Evolutionary conservation across 2,329 filamentous ascomycete genomes (phyloP), one percentile per base, ranked within the genome.

Genomic region (Chaetomium olivaceum): DNA sequence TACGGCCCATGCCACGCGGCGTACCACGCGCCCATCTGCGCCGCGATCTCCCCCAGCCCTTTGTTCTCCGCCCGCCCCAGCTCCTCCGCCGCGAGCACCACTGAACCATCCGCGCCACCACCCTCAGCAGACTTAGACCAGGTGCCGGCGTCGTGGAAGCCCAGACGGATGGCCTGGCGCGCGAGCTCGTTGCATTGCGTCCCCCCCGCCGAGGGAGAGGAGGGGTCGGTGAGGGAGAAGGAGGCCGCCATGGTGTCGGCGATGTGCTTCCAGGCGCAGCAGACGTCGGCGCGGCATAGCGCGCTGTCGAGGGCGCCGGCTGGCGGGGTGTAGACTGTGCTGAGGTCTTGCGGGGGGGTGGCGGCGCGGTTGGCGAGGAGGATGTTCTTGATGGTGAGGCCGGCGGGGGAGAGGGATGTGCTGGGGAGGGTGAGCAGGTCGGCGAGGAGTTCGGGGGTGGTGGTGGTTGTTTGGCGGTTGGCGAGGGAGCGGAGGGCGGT

Each of bases 71-170:
- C 8, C 8, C 65, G 58, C n/a, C n/a, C 33, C 27, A 57, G 36
- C 54, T 67, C 65, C 12, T 36, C 48, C 9, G 50, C 8, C 5
- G 62, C 36, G 19, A 65, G 62, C 21, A 65, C 27, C n/a, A 67
- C 52, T 43, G 57, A 58, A 2, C 65, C 65, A 55, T 64, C 62
- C 25, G 65, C 65, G 33, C 65, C 65, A 56, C 65, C 61, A 54
- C 62, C 55, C 12, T 57, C 48, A 2, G 4, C 19, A 1, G 54
- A 27, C 46, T 62, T 59, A 46, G 58, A 58, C 36, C 33, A 67
- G 21, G 59, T 63, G 19, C 58, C 65, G 4, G 65, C 58, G 59
- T 67, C 65, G 59, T 67, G 65, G 60, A 67, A 67, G 58, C 55
- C 65, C 9, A 67, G 58, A 21, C 65, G 65, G 50, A 67, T 54